A percentile compares a stretch with the other conserved stretches of the same genome.
Conservation (phyloP, 2,329 filamentous ascomycete genomes). For the Ascochyta fabae region DNA sequence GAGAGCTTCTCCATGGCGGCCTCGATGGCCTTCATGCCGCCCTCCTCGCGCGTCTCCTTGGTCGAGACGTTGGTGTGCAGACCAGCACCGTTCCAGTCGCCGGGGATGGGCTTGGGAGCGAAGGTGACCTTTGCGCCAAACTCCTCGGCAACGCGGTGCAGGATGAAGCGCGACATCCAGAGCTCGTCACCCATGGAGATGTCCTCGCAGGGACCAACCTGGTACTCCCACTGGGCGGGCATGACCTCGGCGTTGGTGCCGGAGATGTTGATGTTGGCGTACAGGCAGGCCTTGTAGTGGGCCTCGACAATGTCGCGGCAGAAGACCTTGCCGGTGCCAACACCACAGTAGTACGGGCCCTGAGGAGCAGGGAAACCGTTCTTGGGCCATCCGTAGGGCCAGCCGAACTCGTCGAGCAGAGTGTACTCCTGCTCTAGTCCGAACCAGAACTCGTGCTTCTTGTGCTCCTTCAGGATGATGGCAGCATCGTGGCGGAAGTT, state of each 20-base stretch:
- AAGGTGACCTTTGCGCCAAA: constrained; percentile 96
- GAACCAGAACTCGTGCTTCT: constrained; percentile 89
- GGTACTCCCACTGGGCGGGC: constrained; percentile 98
- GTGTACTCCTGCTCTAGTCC: constrained; percentile 99
- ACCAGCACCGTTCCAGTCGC: constrained; percentile 96
- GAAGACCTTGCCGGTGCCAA: constrained; percentile 95
- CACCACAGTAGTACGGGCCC: constrained; percentile 97
- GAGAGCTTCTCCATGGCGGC: constrained; percentile 67
- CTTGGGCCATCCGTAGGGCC: constrained; percentile 91
- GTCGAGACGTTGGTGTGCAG: constrained; percentile 95
- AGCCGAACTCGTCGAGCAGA: constrained; percentile 81
- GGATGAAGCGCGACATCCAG: constrained; percentile 89
- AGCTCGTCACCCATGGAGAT: constrained; percentile 94
- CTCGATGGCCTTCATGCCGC: constrained; percentile 96
- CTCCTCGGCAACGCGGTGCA: constrained; percentile 91
- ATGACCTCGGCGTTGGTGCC: constrained; percentile 99
- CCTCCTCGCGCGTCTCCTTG: constrained; percentile 84
- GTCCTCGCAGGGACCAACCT: constrained; percentile 87
- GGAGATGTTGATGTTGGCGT: constrained; percentile 89
- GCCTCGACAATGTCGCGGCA: constrained; percentile 97
- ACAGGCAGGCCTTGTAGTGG: constrained; percentile 90
- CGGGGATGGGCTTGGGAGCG: constrained; percentile 92
- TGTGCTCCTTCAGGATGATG: constrained; percentile 88
- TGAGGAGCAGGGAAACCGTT: constrained; percentile 90
- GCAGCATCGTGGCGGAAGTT: constrained; percentile 94